Evolutionary conservation across 768 basidiomycete species (phyloP).

Genomic region (Cubamyces lactineus): DNA sequence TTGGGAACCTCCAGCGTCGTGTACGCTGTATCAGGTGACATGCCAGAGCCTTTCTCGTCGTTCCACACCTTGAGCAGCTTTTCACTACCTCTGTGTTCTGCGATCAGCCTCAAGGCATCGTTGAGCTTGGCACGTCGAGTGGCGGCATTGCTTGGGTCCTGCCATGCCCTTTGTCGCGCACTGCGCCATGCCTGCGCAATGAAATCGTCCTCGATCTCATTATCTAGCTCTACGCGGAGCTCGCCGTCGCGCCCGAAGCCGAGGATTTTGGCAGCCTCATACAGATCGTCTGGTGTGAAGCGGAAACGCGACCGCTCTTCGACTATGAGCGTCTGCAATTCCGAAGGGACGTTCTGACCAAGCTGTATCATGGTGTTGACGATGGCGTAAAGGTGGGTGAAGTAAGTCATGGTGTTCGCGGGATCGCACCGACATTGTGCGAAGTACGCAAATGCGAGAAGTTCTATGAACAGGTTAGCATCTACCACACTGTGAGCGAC

Average conservation of each 20-base stretch:
- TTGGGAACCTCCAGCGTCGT: constrained; percentile 67
- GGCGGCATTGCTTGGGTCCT: constrained; percentile 45
- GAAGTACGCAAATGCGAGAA: constrained; percentile 77
- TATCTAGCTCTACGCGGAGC: constrained; percentile 69
- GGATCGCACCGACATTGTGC: constrained; percentile 86
- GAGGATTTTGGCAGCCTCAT: constrained; percentile 50
- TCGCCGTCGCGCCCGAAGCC: constrained; percentile 68
- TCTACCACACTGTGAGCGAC: too few relatives aligned
- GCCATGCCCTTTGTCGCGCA: constrained; percentile 61
- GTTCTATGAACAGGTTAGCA: constrained; percentile 45
- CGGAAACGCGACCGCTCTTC: constrained; percentile 67
- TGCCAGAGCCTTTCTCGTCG: constrained; percentile 53
- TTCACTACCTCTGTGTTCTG: constrained; percentile 61
- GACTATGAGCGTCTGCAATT: constrained; percentile 59
- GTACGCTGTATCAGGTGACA: constrained; percentile 76
- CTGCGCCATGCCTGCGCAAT: constrained; percentile 70
- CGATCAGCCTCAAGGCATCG: constrained; percentile 70
- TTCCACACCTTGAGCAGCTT: constrained; percentile 55
- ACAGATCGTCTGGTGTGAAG: constrained; percentile 61
- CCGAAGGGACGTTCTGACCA: constrained; percentile 48
- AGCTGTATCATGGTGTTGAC: constrained; percentile 52
- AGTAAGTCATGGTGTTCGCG: constrained; percentile 61
- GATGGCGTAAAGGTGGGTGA: constrained; percentile 58
- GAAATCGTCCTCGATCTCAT: constrained; percentile 70
- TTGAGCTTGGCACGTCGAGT: constrained; percentile 57